These are phyloP conservation scores for Hypoxylon sp. DNA, from an alignment of 2,329 filamentous ascomycete genomes.

Conservation along the genomic window DNA sequence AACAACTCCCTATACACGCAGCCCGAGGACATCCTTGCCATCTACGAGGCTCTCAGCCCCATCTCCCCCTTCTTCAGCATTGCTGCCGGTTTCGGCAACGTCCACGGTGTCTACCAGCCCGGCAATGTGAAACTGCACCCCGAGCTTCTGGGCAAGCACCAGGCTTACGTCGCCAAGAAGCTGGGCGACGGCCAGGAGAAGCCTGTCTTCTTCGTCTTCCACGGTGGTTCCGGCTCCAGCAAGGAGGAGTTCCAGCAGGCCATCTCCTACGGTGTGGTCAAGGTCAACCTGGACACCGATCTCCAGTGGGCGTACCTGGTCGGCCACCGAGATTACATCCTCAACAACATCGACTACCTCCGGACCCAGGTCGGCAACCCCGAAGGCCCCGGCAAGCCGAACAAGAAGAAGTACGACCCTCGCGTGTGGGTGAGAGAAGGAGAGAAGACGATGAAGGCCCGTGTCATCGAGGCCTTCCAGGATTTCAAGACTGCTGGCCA, in stretches of 20 bases:
- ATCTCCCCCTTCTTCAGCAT: slow-evolving; percentile 98
- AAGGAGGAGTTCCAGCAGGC: slow-evolving; percentile 92
- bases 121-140: slow-evolving; percentile 97
- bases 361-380: slow-evolving; percentile 90
- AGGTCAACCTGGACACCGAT: slow-evolving; percentile 99
- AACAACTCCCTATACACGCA: slow-evolving; percentile 98
- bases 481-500: slow-evolving; percentile 91
- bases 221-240: slow-evolving; percentile 92
- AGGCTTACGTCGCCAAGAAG: slow-evolving; percentile 88
- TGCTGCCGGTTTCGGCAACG: slow-evolving; percentile 97
- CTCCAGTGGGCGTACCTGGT: slow-evolving; percentile 94
- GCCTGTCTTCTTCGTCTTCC: slow-evolving; percentile 99
- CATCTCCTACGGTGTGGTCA: slow-evolving; percentile 94
- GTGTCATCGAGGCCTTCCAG: slow-evolving; percentile 82
- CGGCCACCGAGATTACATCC: slow-evolving; percentile 94
- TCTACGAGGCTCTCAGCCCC: slow-evolving; percentile 85
- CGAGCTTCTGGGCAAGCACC: slow-evolving; percentile 96
- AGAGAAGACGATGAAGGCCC: slow-evolving; percentile 93
- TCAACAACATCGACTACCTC: slow-evolving; percentile 96
- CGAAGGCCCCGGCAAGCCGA: slow-evolving; percentile 95
- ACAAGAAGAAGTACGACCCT: slow-evolving; percentile 95
- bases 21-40: slow-evolving; percentile 93
- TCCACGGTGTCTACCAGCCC: slow-evolving; percentile 99
- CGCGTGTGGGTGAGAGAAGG: slow-evolving; percentile 96
- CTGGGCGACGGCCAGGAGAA: slow-evolving; percentile 78